phyloP scores from a whole-genome alignment of 805 yeast genomes.

The Saccharomycopsis fermentans region DNA sequence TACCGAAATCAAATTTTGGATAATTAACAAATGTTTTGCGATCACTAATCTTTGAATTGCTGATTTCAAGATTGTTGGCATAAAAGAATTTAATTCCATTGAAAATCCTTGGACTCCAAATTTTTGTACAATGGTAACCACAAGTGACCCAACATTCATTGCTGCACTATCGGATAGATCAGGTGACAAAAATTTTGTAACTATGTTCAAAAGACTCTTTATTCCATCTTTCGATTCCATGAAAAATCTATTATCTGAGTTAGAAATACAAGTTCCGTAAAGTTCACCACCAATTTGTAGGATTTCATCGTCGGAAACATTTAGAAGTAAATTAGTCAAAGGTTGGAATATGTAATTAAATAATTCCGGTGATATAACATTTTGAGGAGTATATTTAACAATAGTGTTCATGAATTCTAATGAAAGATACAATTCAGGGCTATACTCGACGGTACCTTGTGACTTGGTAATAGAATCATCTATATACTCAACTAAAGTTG shows the following conservation, averaged over 20 bases:
- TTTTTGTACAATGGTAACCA: constrained; percentile 47
- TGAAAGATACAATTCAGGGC: constrained; percentile 49
- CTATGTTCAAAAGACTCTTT: constrained; percentile 48
- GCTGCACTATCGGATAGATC: constrained; percentile 73
- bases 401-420: constrained; percentile 46
- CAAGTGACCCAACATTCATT: constrained; percentile 60
- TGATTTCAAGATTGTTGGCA: constrained; percentile 56
- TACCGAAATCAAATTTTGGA: constrained; percentile 68
- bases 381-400: constrained; percentile 33
- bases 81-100: constrained; percentile 23
- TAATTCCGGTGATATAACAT: constrained; percentile 23
- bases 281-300: constrained; percentile 71
- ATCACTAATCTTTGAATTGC: constrained; percentile 55
- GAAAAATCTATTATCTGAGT: constrained; percentile 24
- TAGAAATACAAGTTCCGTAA: constrained; percentile 47
- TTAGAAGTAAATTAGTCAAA: constrained; percentile 21
- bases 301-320: constrained; percentile 63
- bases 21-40: constrained; percentile 61
- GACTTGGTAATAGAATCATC: constrained; percentile 25
- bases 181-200: constrained; percentile 63
- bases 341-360: constrained; percentile 23
- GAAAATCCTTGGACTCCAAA: constrained; percentile 28
- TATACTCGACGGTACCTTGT: constrained; percentile 33
- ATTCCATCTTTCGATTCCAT: constrained; percentile 31
- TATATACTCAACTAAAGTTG: constrained; percentile 35